phyloP scores from a whole-genome alignment of 768 basidiomycete species.

The Tricholoma sp. region DNA sequence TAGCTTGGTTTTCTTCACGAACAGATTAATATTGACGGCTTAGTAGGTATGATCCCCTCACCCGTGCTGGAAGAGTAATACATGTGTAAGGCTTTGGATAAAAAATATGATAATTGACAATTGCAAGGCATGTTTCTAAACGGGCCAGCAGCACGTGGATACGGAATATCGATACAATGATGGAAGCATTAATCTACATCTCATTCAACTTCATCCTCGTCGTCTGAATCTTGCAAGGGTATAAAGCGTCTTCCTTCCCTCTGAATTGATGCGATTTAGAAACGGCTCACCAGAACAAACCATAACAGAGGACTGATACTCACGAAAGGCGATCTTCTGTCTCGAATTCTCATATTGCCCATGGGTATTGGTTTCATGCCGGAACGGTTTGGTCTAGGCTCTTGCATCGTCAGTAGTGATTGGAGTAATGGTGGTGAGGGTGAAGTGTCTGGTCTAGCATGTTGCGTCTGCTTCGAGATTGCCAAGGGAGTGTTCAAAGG shows the following conservation, averaged over 20 bases:
- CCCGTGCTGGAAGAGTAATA: no score
- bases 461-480: neutral
- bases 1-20: no score
- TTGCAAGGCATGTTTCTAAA: no score
- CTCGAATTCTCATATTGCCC: slow-evolving; percentile 8
- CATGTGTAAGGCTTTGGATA: no score
- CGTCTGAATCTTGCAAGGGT: slow-evolving; percentile 41
- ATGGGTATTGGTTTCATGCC: neutral
- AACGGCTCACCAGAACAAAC: neutral
- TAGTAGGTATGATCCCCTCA: no score
- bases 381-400: neutral
- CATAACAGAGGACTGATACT: slow-evolving; percentile 4
- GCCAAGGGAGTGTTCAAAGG: neutral
- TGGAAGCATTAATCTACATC: neutral
- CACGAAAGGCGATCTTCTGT: slow-evolving; percentile 22
- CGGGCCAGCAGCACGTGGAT: no score
- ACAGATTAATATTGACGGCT: no score
- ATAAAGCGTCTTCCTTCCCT: slow-evolving; percentile 45
- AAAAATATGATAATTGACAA: no score
- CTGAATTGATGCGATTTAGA: slow-evolving; percentile 12
- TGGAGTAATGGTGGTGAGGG: neutral
- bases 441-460: neutral
- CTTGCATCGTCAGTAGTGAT: neutral
- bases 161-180: neutral
- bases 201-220: slow-evolving; percentile 13